Evolutionary conservation across 2,329 filamentous ascomycete species (phyloP), one percentile per base, ranked within the genome.

Genomic region (Penicillium hordei): DNA sequence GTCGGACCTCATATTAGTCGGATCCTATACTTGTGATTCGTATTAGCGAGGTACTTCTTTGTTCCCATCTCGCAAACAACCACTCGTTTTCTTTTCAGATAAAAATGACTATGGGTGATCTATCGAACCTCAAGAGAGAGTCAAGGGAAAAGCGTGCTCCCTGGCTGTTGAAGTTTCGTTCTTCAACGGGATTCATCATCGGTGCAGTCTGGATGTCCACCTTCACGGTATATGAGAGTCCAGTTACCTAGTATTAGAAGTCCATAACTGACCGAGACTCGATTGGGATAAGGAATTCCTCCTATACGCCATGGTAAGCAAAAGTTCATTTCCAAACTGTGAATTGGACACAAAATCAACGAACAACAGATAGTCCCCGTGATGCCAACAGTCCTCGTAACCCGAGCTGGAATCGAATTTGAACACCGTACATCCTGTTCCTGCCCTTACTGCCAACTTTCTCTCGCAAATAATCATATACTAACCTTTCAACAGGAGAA

Each of bases 181-280:
- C 83, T 12, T 83, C 80, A 52, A 83, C 82, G 2, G 65, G 79
- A 45, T 87, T 88, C 73, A 86, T 87, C 61, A 69, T 85, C 39
- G 70, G 78, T 7, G 86, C 84, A 2, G 82, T 87, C n/a, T 71
- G 69, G 69, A 69, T 64, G 44, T 71, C 69, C 15, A 67, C 60
- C 12, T 71, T 71, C 52, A 70, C 69, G 15, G 68, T 71, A 62
- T n/a, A 64, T 62, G 27, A 13, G 23, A 33, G 34, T 3, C 21
- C 17, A n/a, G 25, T 29, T 7, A 4, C 10, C 7, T 45, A 12
- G 5, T 27, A 5, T 45, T 13, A 13, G 34, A 19, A 21, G 17
- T 27, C 34, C 15, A 5, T n/a, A 25, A 39, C 57, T 53, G 39
- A 59, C 40, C 10, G 19, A 29, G 21, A 29, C 33, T 33, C n/a